Conservation (phyloP, 2,329 filamentous ascomycete genomes). For the Cladosporium velox region DNA sequence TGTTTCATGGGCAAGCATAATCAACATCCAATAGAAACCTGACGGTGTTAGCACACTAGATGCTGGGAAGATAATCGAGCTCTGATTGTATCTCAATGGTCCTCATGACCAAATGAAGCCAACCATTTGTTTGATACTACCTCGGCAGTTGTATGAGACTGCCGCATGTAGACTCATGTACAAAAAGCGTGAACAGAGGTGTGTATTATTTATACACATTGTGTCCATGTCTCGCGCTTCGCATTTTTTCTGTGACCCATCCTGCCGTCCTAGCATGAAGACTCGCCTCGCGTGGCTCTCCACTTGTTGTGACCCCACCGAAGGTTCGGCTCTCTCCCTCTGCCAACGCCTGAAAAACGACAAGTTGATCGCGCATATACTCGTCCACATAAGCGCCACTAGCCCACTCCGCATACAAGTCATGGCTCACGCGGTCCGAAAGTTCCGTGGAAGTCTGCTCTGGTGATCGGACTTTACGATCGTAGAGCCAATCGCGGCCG, state of each 20-base stretch:
- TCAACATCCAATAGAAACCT: no score
- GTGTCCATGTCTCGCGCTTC: no score
- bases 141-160: no score
- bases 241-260: conserved; percentile 45
- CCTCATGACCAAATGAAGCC: no score
- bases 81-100: no score
- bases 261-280: conserved; percentile 50
- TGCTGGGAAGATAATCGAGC: no score
- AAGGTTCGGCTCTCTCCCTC: conserved; percentile 42
- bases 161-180: no score
- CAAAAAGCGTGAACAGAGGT: no score
- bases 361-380: conserved; percentile 59
- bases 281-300: conserved; percentile 38
- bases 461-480: conserved; percentile 36
- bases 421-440: conserved; percentile 45
- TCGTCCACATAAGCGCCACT: conserved; percentile 55
- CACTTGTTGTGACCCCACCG: conserved; percentile 30
- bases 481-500: conserved; percentile 55
- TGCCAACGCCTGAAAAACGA: conserved; percentile 61
- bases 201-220: no score
- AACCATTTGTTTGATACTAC: no score
- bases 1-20: no score
- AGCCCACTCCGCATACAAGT: conserved; percentile 50
- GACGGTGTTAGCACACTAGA: no score
- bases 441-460: conserved; percentile 35